Evolutionary conservation across 306 rosid genomes (phyloP).

Genomic region (Luffa acutangula): DNA sequence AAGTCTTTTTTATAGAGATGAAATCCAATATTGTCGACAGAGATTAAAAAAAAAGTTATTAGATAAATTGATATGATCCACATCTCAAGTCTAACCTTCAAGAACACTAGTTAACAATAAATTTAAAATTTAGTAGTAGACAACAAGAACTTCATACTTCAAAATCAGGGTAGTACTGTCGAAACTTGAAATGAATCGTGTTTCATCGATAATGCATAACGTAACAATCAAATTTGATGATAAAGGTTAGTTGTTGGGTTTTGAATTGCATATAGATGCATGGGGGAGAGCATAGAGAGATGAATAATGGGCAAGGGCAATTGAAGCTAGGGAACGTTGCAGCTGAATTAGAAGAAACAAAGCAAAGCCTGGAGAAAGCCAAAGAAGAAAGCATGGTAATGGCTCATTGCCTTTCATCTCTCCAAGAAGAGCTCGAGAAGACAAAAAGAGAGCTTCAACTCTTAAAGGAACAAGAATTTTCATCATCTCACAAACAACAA

Average conservation of each 20-base stretch:
- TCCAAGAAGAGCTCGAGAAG: constrained; percentile 63
- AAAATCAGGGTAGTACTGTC: too few species aligned
- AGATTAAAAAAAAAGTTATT: too few species aligned
- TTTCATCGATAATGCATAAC: neutral
- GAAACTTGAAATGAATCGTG: neutral
- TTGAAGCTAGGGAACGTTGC: constrained; percentile 43
- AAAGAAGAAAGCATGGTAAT: constrained; percentile 70
- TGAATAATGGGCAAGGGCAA: constrained; percentile 14
- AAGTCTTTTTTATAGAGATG: too few species aligned
- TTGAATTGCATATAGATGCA: constrained; percentile 23
- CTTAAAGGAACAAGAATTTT: constrained; percentile 27
- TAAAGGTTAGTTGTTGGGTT: neutral
- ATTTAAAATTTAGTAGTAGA: too few species aligned
- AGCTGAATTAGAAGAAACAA: constrained; percentile 74
- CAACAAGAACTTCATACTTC: too few species aligned
- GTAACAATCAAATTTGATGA: neutral
- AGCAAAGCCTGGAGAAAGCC: constrained; percentile 55
- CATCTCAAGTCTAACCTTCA: too few species aligned
- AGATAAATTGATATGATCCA: too few species aligned
- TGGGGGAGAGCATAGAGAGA: constrained; percentile 23
- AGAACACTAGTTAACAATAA: too few species aligned
- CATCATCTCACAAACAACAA: neutral
- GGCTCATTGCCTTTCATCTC: constrained; percentile 69
- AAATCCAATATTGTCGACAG: too few species aligned
- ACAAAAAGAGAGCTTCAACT: constrained; percentile 61